Evolutionary conservation across 148 eudicot genomes (phyloP).

Genomic region (Agrostemma githago): DNA sequence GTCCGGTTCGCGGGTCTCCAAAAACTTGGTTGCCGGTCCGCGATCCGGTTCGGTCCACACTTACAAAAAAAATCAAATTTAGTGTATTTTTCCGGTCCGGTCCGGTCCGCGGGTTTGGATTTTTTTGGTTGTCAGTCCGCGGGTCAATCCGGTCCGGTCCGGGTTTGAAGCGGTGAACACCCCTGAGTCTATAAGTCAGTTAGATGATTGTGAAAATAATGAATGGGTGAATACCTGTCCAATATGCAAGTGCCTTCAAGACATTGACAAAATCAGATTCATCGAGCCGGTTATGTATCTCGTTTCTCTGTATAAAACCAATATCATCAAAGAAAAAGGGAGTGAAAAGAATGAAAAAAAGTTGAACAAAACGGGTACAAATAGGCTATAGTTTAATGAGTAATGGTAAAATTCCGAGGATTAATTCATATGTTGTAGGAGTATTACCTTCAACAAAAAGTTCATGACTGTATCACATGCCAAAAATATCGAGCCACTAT

Average conservation of each 20-base stretch:
- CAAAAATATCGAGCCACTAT: conserved; percentile 47
- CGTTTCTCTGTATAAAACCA: conserved; percentile 40
- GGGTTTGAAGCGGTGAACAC: too few relatives aligned
- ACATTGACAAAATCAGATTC: conserved; percentile 49
- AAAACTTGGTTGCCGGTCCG: too few relatives aligned
- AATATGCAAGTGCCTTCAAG: conserved; percentile 50
- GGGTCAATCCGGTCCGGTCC: too few relatives aligned
- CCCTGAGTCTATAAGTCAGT: not conserved
- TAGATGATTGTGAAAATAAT: not conserved
- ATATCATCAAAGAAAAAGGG: conserved; percentile 10
- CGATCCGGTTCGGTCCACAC: too few relatives aligned
- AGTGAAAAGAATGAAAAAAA: not conserved
- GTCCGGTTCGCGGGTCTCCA: too few relatives aligned
- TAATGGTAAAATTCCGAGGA: not conserved
- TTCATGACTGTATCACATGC: conserved; percentile 86
- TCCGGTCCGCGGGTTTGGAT: too few relatives aligned
- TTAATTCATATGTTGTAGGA: not conserved
- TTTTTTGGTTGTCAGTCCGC: too few relatives aligned
- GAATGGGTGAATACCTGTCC: conserved; percentile 53
- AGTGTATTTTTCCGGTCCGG: too few relatives aligned
- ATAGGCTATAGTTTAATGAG: not conserved
- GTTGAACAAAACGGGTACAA: not conserved
- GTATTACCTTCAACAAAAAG: conserved; percentile 69
- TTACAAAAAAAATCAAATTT: too few relatives aligned
- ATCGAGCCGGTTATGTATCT: conserved; percentile 48